These are phyloP conservation scores for Picea sitchensis DNA, from an alignment of 75 land plant genomes.

Conservation along the genomic window DNA sequence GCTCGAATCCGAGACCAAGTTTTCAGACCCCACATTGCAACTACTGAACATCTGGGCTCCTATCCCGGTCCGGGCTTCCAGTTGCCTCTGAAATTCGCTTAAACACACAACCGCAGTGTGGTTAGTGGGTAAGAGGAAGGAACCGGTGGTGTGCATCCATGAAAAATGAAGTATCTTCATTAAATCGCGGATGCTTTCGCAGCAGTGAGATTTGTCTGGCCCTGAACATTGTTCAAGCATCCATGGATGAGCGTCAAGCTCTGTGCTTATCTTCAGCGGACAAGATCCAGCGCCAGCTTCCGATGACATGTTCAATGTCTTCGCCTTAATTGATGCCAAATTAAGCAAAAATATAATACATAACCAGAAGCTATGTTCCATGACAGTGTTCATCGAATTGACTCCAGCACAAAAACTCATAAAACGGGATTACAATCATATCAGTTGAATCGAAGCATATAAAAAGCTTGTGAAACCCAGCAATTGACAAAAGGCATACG, in stretches of 20 bases:
- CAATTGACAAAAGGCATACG: no score
- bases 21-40: background rate
- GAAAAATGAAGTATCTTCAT: constrained; percentile 2
- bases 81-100: background rate
- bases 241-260: constrained; percentile 1
- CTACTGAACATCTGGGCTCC: background rate
- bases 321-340: no score
- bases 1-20: background rate
- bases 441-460: no score
- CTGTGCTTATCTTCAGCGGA: background rate
- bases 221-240: background rate
- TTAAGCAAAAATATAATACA: no score
- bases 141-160: background rate
- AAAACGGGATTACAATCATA: no score
- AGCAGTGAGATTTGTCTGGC: background rate
- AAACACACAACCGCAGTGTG: background rate
- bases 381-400: no score
- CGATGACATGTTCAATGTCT: no score
- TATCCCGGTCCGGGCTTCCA: no score
- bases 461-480: no score
- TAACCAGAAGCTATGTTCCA: no score
- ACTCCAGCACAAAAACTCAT: no score
- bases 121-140: constrained; percentile 3
- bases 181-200: background rate
- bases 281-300: background rate